Percentiles rank a stretch among this genome's conserved stretches.
phyloP scores from a whole-genome alignment of 768 basidiomycete species.

The Leccinellum albellum region DNA sequence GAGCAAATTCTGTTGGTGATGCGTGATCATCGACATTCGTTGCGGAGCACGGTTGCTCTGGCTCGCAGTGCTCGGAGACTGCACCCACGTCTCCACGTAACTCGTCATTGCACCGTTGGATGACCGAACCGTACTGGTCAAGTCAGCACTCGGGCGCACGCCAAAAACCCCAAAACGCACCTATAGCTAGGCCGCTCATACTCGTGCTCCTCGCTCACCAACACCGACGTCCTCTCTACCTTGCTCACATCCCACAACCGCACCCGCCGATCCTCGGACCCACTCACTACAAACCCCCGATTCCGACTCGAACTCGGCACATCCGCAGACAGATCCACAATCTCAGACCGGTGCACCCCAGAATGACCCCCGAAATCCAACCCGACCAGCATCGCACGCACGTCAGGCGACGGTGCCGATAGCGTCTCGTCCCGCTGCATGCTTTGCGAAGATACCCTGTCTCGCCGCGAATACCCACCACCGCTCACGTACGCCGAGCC shows the following conservation, averaged over 20 bases:
- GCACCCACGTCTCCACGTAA: conserved; percentile 64
- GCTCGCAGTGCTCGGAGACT: conserved; percentile 37
- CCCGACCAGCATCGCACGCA: conserved; percentile 68
- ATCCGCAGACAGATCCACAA: conserved; percentile 42
- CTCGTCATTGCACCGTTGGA: conserved; percentile 45
- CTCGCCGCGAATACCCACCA: conserved; percentile 20
- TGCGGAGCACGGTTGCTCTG: conserved; percentile 68
- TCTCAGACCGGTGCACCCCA: conserved; percentile 48
- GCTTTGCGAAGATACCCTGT: conserved; percentile 33
- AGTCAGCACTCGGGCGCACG: conserved; percentile 1
- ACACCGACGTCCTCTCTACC: conserved; percentile 66
- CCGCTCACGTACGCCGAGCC: conserved; percentile 23
- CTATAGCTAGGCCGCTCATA: conserved; percentile 74
- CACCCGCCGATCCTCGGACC: conserved; percentile 86
- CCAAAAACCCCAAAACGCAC: conserved; percentile 35
- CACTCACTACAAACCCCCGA: conserved; percentile 78
- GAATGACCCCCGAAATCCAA: conserved; percentile 74
- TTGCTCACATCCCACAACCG: conserved; percentile 83
- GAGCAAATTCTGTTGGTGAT: conserved; percentile 80
- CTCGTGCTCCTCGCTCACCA: conserved; percentile 78
- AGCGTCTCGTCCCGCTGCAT: conserved; percentile 33
- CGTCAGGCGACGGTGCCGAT: conserved; percentile 56
- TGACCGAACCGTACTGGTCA: conserved; percentile 31
- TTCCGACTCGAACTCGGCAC: conserved; percentile 38
- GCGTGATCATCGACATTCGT: conserved; percentile 71